Percentiles rank a stretch among this genome's conserved stretches.
Conservation (phyloP, 768 basidiomycete genomes). For the Filobasidium floriforme region DNA sequence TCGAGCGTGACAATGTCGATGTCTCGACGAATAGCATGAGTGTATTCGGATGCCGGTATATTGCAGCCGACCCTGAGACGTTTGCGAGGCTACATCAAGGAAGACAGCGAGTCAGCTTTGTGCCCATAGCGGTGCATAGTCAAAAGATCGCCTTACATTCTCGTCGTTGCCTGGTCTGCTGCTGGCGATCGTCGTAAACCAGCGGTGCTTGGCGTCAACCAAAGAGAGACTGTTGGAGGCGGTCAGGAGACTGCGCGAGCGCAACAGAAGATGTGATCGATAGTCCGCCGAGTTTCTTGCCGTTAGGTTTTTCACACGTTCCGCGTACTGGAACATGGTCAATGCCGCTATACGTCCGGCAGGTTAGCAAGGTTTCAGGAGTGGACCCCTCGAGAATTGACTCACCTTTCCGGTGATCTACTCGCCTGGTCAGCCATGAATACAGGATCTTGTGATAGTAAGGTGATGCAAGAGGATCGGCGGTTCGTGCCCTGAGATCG, state of each 20-base stretch:
- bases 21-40: slow-evolving; percentile 54
- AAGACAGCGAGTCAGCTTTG: background rate
- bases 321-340: slow-evolving; percentile 85
- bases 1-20: slow-evolving; percentile 69
- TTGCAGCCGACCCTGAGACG: slow-evolving; percentile 63
- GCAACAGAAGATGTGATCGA: slow-evolving; percentile 58
- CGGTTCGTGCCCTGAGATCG: slow-evolving; percentile 86
- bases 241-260: slow-evolving; percentile 63
- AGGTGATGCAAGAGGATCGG: slow-evolving; percentile 74
- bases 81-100: slow-evolving; percentile 54
- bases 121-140: background rate
- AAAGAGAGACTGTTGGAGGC: slow-evolving; percentile 83
- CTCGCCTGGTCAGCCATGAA: slow-evolving; percentile 78
- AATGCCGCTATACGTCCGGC: slow-evolving; percentile 59
- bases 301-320: slow-evolving; percentile 56
- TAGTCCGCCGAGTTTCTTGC: slow-evolving; percentile 43
- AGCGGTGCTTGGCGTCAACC: slow-evolving; percentile 70
- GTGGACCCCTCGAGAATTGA: slow-evolving; percentile 20
- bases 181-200: slow-evolving; percentile 45
- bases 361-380: background rate
- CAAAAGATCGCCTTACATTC: background rate
- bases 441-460: slow-evolving; percentile 88
- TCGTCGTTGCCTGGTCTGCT: background rate
- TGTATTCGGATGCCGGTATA: slow-evolving; percentile 68
- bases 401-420: slow-evolving; percentile 86